phyloP scores from a whole-genome alignment of 805 yeast species.

The Nakazawaea anatomiae region DNA sequence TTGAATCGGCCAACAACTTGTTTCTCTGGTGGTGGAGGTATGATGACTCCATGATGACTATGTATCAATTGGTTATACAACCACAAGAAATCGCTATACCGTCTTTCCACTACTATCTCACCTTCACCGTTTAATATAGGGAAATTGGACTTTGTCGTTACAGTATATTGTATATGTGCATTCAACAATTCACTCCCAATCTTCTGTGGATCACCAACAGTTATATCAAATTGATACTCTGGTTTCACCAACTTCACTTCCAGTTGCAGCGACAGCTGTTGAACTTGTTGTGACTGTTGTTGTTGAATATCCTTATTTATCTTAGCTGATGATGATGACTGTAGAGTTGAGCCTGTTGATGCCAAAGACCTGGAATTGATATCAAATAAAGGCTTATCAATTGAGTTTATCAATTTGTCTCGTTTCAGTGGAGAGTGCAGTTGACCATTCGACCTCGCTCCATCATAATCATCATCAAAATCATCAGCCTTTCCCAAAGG shows the following conservation, averaged over 20 bases:
- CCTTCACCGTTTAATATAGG: conserved; percentile 22
- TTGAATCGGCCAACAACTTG: conserved; percentile 90
- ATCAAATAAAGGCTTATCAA: conserved; percentile 51
- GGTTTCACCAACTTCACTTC: background rate
- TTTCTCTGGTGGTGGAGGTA: conserved; percentile 96
- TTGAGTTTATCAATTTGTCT: conserved; percentile 34
- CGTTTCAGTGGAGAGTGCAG: conserved; percentile 11
- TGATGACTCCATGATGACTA: conserved; percentile 83
- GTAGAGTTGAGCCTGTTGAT: conserved; percentile 11
- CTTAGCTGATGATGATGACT: background rate
- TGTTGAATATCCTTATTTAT: background rate
- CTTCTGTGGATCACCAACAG: conserved; percentile 86
- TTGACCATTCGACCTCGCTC: background rate
- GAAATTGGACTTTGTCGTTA: conserved; percentile 54
- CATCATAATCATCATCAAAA: conserved; percentile 12
- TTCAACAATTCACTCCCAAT: conserved; percentile 80
- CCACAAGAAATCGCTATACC: conserved; percentile 94
- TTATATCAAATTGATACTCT: conserved; percentile 40
- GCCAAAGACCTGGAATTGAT: conserved; percentile 22
- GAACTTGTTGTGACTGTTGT: too few species aligned
- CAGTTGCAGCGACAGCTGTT: background rate
- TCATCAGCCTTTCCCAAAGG: conserved; percentile 14
- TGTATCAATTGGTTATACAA: conserved; percentile 79
- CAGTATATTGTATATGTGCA: conserved; percentile 84
- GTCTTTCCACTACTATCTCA: conserved; percentile 61